A percentile compares a stretch with the other conserved stretches of the same genome.
These are phyloP conservation scores for Lactifluus echinatus DNA, from an alignment of 768 basidiomycete species.

Conservation along the genomic window DNA sequence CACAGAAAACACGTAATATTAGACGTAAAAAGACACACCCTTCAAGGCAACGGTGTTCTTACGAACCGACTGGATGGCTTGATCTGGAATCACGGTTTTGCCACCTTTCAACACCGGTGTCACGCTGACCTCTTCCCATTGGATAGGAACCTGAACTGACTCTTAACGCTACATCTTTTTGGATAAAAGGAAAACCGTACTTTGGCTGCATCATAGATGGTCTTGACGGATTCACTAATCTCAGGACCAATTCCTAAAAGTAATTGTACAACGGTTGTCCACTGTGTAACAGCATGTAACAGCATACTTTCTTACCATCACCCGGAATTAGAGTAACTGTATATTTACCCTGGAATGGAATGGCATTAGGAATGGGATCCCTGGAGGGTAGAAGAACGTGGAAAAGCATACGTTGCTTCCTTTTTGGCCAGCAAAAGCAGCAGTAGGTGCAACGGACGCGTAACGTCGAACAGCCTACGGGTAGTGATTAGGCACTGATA, in stretches of 20 bases:
- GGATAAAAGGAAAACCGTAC: conserved; percentile 33
- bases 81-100: conserved; percentile 94
- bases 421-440: conserved; percentile 87
- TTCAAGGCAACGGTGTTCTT: conserved; percentile 98
- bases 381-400: not conserved
- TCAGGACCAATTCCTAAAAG: conserved; percentile 91
- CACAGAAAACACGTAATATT: not conserved
- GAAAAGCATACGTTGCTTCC: conserved; percentile 62
- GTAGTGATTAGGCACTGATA: conserved; percentile 8
- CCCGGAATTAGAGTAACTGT: conserved; percentile 94
- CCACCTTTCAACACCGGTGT: conserved; percentile 89
- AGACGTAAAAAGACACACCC: conserved; percentile 40
- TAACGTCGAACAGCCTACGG: conserved; percentile 49
- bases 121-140: conserved; percentile 99
- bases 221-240: conserved; percentile 92
- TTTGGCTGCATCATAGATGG: conserved; percentile 83
- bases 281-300: conserved; percentile 1
- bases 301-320: conserved; percentile 62
- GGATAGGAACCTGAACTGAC: conserved; percentile 73
- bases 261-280: conserved; percentile 17
- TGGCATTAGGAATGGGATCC: not conserved
- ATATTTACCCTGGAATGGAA: conserved; percentile 73
- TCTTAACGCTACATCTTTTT: not conserved
- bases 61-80: conserved; percentile 84
- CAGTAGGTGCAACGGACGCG: conserved; percentile 72